Evolutionary conservation across 164 flowering plant genomes (phyloP).

Genomic region (Protea cynaroides): DNA sequence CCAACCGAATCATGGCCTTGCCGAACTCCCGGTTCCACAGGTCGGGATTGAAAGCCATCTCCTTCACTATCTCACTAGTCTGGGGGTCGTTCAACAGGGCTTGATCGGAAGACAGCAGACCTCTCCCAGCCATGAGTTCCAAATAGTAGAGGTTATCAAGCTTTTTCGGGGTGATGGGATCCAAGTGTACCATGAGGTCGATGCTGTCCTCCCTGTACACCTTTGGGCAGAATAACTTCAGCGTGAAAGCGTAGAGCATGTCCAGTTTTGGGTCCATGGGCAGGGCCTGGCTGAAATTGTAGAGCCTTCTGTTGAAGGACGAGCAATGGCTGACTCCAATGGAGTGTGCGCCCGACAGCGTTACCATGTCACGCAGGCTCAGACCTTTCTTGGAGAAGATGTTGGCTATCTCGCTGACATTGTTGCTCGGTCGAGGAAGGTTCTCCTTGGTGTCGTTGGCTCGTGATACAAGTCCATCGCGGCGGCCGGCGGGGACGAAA

Average conservation of each 20-base stretch:
- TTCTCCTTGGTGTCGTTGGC: conserved; percentile 4
- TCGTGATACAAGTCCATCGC: conserved; percentile 18
- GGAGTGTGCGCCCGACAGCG: conserved; percentile 26
- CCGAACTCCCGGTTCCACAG: conserved; percentile 9
- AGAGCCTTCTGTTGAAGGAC: conserved; percentile 7
- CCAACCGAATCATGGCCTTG: conserved; percentile 20
- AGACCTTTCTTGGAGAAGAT: conserved; percentile 14
- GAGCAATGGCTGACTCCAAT: conserved; percentile 21
- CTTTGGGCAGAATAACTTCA: conserved; percentile 9
- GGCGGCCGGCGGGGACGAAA: conserved; percentile 19
- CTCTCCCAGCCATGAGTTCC: conserved; percentile 7
- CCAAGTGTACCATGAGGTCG: not conserved
- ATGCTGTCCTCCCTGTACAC: not conserved
- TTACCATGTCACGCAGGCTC: conserved; percentile 17
- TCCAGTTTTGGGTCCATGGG: conserved; percentile 12
- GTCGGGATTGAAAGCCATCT: not conserved
- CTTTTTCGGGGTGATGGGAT: conserved; percentile 2
- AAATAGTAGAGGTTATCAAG: conserved; percentile 17
- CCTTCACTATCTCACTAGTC: conserved; percentile 8
- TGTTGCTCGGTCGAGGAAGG: conserved; percentile 9
- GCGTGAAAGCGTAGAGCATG: not conserved
- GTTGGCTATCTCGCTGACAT: conserved; percentile 2
- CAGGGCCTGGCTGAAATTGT: not conserved
- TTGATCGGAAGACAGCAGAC: conserved; percentile 21
- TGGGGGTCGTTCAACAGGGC: conserved; percentile 4